A percentile compares a stretch with the other conserved stretches of the same genome.
Evolutionary conservation across 306 rosid species (phyloP).

Genomic region (Dalbergia cultrata): DNA sequence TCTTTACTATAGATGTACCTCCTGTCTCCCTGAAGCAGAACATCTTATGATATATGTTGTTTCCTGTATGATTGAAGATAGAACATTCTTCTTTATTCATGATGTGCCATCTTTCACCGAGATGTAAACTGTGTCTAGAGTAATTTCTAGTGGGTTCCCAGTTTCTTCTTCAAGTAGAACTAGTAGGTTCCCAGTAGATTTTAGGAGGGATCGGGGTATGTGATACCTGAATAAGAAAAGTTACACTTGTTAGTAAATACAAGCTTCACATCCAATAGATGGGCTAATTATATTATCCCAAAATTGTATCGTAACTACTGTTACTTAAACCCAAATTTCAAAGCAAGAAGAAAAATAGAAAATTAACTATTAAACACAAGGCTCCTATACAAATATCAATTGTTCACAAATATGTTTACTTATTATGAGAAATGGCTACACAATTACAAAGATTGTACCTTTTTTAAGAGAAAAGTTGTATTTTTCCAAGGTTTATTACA

Average conservation of each 20-base stretch:
- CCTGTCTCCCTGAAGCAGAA: slow-evolving; percentile 10
- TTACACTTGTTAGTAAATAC: slow-evolving; percentile 34
- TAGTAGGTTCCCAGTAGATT: slow-evolving; percentile 67
- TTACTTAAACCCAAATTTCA: slow-evolving; percentile 16
- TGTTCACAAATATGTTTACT: too few species aligned
- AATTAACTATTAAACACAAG: neutral
- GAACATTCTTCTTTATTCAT: slow-evolving; percentile 40
- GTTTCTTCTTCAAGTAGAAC: slow-evolving; percentile 80
- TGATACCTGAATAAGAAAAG: slow-evolving; percentile 70
- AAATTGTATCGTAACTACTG: neutral
- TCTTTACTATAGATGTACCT: slow-evolving; percentile 4
- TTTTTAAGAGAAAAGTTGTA: too few species aligned
- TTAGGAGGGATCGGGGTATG: slow-evolving; percentile 79
- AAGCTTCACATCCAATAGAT: slow-evolving; percentile 1
- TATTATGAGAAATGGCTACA: too few species aligned
- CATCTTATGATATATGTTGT: slow-evolving; percentile 19
- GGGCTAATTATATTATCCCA: neutral
- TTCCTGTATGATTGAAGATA: neutral
- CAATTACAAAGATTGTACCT: too few species aligned
- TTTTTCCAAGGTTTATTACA: too few species aligned
- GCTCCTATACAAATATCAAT: slow-evolving; percentile 13
- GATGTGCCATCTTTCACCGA: slow-evolving; percentile 1
- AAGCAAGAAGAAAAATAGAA: slow-evolving; percentile 18
- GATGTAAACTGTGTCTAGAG: slow-evolving; percentile 53
- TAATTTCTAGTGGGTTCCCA: slow-evolving; percentile 65